Evolutionary conservation across 1,284 basidiomycete genomes (phyloP), one percentile per base, ranked within the genome.

Genomic region (Trametes polyzona): DNA sequence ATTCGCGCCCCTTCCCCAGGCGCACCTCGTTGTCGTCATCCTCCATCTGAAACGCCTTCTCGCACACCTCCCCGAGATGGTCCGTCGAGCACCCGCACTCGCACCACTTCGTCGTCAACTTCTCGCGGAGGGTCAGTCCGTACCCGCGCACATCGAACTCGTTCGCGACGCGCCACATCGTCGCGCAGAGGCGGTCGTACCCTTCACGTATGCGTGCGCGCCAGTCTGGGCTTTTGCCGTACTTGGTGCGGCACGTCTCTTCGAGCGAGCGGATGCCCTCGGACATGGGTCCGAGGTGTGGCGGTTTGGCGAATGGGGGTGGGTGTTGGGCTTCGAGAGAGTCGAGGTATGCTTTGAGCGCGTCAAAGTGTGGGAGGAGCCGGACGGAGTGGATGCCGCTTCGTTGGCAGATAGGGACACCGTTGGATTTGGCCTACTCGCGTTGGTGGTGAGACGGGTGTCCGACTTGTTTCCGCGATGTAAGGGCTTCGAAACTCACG

Each of bases 31-130:
- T 80, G 52, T 78, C 79, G 62, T 83, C 80, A 64, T 87, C 86
- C 32, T 87, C 87, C 65, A 86, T 83, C 47, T 84, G 71, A 26
- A 88, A 86, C 7, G 85, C 86, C 57, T 78, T 77, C 72, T 88
- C 87, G 62, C 87, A 88, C 12, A 88, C 86, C 67, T 88, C 86
- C 1, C 85, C 83, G 14, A 89, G 72, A 65, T 88, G 86, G 68
- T 88, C 87, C 29, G 86, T 88, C 48, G 86, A 88, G 67, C 87
- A 89, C 2, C 87, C 87, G 69, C 87, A 88, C 57, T 88, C 85
- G 65, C 87, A 89, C 87, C 87, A 89, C 62, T 88, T 88, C 3
- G 74, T 78, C 10, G 81, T 84, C 47, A 89, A 69, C 69, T 89
- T 89, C 63, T 89, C 87, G 24, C 86, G 74, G 30, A 89, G 71